A percentile compares a stretch with the other conserved stretches of the same genome.
Conservation (phyloP, 106 monocot genomes). For the Dendrobium officinale region DNA sequence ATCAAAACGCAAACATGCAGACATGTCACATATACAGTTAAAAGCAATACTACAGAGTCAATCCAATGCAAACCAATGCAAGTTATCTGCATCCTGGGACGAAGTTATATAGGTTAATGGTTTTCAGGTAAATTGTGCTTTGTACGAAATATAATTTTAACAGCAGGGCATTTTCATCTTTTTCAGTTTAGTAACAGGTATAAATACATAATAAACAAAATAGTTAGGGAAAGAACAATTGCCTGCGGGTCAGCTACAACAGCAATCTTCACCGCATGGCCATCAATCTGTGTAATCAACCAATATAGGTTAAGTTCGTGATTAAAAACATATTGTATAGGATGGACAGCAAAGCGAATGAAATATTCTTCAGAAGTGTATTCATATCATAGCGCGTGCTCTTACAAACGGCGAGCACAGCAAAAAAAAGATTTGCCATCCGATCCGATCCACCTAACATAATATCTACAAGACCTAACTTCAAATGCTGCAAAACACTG, state of each 20-base stretch:
- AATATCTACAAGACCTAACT: not conserved
- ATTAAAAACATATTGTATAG: not conserved
- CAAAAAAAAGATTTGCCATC: not conserved
- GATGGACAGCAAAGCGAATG: not conserved
- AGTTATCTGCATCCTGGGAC: not conserved
- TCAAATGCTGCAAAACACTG: not conserved
- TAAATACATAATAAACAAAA: not conserved
- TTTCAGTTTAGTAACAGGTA: not conserved
- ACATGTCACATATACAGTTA: not conserved
- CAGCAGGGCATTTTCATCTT: not conserved
- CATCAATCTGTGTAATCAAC: slow-evolving; percentile 24
- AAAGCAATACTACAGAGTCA: not conserved
- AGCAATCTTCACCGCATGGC: slow-evolving; percentile 48
- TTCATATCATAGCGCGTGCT: not conserved
- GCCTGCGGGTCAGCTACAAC: slow-evolving; percentile 90
- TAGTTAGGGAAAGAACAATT: slow-evolving; percentile 1
- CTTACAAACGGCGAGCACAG: no score
- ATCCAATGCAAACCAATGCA: not conserved
- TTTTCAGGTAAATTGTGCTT: not conserved
- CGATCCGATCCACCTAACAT: not conserved
- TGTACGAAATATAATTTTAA: not conserved
- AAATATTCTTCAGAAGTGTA: not conserved
- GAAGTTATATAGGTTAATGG: not conserved
- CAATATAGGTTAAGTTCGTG: not conserved
- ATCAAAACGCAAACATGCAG: not conserved